Conservation (phyloP, 1,284 basidiomycete genomes). For the Coniferiporia weirii region DNA sequence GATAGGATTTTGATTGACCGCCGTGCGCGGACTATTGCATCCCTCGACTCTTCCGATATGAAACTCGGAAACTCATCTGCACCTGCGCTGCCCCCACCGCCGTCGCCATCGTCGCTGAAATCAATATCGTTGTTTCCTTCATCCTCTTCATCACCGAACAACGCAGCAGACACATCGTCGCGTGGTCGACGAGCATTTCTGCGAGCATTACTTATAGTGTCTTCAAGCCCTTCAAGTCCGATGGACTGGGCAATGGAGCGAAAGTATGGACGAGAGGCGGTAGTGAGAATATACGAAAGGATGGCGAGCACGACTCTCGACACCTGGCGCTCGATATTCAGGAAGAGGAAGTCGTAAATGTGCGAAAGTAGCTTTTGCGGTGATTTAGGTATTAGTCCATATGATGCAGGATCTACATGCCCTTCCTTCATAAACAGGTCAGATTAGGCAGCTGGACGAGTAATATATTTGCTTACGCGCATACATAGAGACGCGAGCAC, state of each 20-base stretch:
- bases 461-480: slow-evolving; percentile 39
- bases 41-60: slow-evolving; percentile 43
- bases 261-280: slow-evolving; percentile 57
- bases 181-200: slow-evolving; percentile 22
- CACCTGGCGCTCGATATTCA: slow-evolving; percentile 48
- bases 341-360: slow-evolving; percentile 46
- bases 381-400: slow-evolving; percentile 36
- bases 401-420: slow-evolving; percentile 34
- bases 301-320: slow-evolving; percentile 40
- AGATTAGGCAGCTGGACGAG: not conserved
- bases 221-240: slow-evolving; percentile 40
- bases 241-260: slow-evolving; percentile 48
- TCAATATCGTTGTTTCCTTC: slow-evolving; percentile 19
- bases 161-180: slow-evolving; percentile 31
- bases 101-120: not conserved
- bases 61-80: slow-evolving; percentile 48
- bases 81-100: not conserved
- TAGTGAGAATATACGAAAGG: slow-evolving; percentile 59
- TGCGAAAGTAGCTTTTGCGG: slow-evolving; percentile 49
- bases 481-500: slow-evolving; percentile 50
- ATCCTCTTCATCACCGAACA: slow-evolving; percentile 33
- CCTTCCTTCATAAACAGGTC: slow-evolving; percentile 33
- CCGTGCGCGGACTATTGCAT: slow-evolving; percentile 53
- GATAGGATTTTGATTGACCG: slow-evolving; percentile 59
- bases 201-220: slow-evolving; percentile 1